Evolutionary conservation across 179 eudicot species (phyloP), one percentile per base, ranked within the genome.

Genomic region (Heliamphora pulchella): DNA sequence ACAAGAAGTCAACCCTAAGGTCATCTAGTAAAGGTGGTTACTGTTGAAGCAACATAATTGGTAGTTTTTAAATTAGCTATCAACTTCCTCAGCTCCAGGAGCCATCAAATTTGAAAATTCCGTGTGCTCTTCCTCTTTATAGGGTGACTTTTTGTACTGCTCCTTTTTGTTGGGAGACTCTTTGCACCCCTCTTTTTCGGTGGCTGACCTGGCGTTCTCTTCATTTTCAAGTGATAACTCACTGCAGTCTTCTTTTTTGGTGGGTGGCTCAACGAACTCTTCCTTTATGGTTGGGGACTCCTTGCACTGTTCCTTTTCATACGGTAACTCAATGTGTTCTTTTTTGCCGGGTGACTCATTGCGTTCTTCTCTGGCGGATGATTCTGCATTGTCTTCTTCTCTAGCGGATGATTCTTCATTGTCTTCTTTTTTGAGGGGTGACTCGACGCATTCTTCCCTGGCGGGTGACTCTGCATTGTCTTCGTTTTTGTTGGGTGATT

Each of bases 401-500:
- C 18, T 51, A 41, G 69, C 1, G 6, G 73, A 71, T 41, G 70
- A 72, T 53, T 61, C 62, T 9, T 43, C 10, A 15, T 14, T 5
- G 59, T 74, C 72, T 79, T 39, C 71, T 51, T 62, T 44, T 48
- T 22, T 51, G 43, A 65, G 66, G 63, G 74, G 46, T 43, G 70
- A 53, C 17, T 64, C 5, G 31, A 4, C 3, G 18, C 68, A 69
- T 46, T 81, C 76, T 8, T 44, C 46, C 53, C 66, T 41, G n/a
- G 64, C 11, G 15, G 51, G 18, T 47, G 67, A 76, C 10, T 69
- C 59, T 18, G 15, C 0, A 11, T 10, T 44, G 70, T 76, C 76
- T 44, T 71, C 70, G 17, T 31, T 61, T 57, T 57, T 53, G 64
- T 11, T 3, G 39, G 75, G 22, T 44, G 77, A 61, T 18, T 69